Percentiles rank a stretch among this genome's conserved stretches.
Evolutionary conservation across 192 early-diverging fungal species (phyloP).

Genomic region (Rhizophlyctis rosea): DNA sequence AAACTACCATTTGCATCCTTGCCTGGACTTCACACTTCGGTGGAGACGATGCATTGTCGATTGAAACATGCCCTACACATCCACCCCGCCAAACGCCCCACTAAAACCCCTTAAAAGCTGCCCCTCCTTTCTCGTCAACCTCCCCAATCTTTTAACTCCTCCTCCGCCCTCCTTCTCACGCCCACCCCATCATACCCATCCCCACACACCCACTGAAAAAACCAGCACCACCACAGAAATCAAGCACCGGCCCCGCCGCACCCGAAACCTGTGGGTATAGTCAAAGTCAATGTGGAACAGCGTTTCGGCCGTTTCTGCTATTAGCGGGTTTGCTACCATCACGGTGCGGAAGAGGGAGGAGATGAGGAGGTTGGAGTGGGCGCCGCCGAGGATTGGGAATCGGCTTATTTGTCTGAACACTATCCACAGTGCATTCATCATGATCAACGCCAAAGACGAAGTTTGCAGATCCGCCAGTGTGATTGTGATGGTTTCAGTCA

Average conservation of each 20-base stretch:
- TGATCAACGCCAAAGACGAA: too few species aligned
- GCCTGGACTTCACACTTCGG: too few species aligned
- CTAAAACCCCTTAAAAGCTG: constrained; percentile 49
- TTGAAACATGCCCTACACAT: too few species aligned
- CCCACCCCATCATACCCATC: constrained; percentile 22
- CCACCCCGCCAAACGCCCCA: constrained; percentile 59
- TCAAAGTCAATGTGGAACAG: constrained; percentile 65
- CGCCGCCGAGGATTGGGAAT: constrained; percentile 59
- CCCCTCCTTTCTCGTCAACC: constrained; percentile 15
- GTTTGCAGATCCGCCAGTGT: too few species aligned
- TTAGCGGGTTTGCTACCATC: constrained; percentile 72
- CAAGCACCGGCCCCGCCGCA: constrained; percentile 48
- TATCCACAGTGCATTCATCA: too few species aligned
- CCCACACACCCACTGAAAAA: constrained; percentile 10
- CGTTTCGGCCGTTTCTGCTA: constrained; percentile 53
- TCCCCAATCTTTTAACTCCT: constrained; percentile 33
- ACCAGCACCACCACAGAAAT: constrained; percentile 19
- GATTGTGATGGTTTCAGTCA: too few species aligned
- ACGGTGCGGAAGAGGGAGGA: constrained; percentile 73
- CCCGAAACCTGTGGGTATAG: constrained; percentile 62
- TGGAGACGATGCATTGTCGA: too few species aligned
- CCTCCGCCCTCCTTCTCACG: constrained; percentile 9
- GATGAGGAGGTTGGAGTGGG: constrained; percentile 67
- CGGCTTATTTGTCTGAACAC: too few species aligned
- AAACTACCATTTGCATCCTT: too few species aligned